Percentiles rank a stretch among this genome's conserved stretches.
Conservation (phyloP, 352 stramenopile species). For the Globisporangium radiosum region DNA sequence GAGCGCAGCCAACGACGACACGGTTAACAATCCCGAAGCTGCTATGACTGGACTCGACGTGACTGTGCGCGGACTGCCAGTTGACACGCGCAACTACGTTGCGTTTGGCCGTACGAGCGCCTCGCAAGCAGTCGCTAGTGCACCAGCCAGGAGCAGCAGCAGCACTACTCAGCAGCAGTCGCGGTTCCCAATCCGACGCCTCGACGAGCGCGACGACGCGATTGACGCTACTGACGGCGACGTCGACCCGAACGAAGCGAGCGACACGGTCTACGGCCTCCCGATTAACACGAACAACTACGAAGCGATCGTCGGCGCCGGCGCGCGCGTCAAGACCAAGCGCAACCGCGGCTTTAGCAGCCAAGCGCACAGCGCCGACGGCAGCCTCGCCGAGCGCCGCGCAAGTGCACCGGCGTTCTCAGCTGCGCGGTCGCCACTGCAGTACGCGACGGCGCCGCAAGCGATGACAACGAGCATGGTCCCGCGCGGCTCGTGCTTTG, state of each 20-base stretch:
- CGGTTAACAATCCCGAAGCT: neutral
- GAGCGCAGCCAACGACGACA: neutral
- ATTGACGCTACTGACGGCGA: neutral
- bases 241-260: constrained; percentile 11
- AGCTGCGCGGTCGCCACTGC: constrained; percentile 4
- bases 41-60: neutral
- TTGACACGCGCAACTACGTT: constrained; percentile 33
- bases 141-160: neutral
- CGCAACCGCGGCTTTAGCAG: constrained; percentile 44
- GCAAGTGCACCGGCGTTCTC: constrained; percentile 31
- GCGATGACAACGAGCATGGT: neutral
- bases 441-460: constrained; percentile 17
- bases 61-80: constrained; percentile 16
- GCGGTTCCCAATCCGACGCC: constrained; percentile 3
- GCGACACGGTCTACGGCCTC: constrained; percentile 38
- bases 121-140: neutral
- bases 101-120: neutral
- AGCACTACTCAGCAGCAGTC: constrained; percentile 2
- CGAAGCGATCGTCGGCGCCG: constrained; percentile 27
- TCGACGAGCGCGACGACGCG: too few relatives aligned
- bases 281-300: constrained; percentile 49
- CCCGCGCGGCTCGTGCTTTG: constrained; percentile 50
- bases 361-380: constrained; percentile 46
- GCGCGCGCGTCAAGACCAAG: constrained; percentile 9
- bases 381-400: constrained; percentile 12